phyloP scores from a whole-genome alignment of 306 rosid species.

The Lathyrus aphaca region DNA sequence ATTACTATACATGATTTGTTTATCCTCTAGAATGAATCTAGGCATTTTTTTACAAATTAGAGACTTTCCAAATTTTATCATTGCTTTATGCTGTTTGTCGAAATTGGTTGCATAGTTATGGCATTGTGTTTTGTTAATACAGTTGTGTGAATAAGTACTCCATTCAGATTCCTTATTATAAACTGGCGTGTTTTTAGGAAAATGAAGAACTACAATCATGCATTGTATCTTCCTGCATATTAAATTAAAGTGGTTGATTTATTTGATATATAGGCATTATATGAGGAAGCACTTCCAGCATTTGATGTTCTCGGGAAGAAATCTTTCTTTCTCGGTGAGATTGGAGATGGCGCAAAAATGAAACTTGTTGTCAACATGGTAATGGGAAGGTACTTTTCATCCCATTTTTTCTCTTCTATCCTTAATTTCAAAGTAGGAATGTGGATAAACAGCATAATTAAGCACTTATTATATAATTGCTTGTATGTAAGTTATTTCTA shows the following conservation, averaged over 20 bases:
- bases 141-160: neutral
- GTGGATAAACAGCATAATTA: neutral
- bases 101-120: conserved; percentile 6
- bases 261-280: conserved; percentile 56
- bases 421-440: neutral
- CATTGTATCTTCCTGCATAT: neutral
- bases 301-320: conserved; percentile 78
- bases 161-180: conserved; percentile 19
- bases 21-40: neutral
- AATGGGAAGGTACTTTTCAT: conserved; percentile 82
- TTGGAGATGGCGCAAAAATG: conserved; percentile 97
- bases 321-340: conserved; percentile 85
- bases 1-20: neutral
- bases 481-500: neutral
- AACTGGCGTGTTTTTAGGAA: neutral
- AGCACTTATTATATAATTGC: neutral
- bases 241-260: conserved; percentile 26
- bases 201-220: conserved; percentile 13
- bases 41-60: neutral
- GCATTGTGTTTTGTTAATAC: conserved; percentile 3
- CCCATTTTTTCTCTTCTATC: neutral
- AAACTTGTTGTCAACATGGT: conserved; percentile 95
- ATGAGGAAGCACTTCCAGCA: conserved; percentile 68
- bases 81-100: neutral
- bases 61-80: neutral